These are phyloP conservation scores for Pyrus betulifolia DNA, from an alignment of 306 rosid species.

Conservation along the genomic window DNA sequence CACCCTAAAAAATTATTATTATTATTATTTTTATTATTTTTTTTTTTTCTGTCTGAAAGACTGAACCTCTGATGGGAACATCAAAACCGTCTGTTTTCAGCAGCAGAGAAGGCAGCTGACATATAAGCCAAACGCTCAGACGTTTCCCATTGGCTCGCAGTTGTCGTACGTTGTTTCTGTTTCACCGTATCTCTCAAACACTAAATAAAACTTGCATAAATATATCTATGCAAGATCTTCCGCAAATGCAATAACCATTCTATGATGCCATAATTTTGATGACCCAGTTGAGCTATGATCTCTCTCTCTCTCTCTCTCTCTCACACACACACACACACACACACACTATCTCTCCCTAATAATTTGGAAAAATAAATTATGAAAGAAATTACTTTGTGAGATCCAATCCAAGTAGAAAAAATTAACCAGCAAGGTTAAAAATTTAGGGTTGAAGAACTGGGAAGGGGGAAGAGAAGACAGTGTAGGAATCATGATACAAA, in stretches of 20 bases:
- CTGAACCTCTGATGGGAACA: constrained; percentile 36
- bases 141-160: constrained; percentile 54
- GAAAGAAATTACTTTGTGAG: constrained; percentile 25
- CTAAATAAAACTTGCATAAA: constrained; percentile 35
- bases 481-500: constrained; percentile 51
- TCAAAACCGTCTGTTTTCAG: constrained; percentile 57
- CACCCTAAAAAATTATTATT: too few relatives aligned
- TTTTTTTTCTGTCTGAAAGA: constrained; percentile 20
- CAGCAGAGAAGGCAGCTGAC: constrained; percentile 21
- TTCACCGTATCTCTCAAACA: constrained; percentile 10
- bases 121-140: constrained; percentile 51
- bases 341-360: background rate
- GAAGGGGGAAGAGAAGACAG: constrained; percentile 25
- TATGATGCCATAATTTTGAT: constrained; percentile 11
- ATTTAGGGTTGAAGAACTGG: constrained; percentile 38
- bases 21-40: too few relatives aligned
- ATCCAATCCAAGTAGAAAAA: background rate
- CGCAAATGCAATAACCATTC: constrained; percentile 34
- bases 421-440: constrained; percentile 9
- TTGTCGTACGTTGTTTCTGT: constrained; percentile 35
- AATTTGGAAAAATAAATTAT: background rate
- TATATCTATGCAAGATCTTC: constrained; percentile 43
- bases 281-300: background rate
- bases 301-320: background rate
- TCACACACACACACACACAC: too few relatives aligned